Evolutionary conservation across 305 asterid genomes (phyloP), one percentile per base, ranked within the genome.

Genomic region (Solanum hybrid): DNA sequence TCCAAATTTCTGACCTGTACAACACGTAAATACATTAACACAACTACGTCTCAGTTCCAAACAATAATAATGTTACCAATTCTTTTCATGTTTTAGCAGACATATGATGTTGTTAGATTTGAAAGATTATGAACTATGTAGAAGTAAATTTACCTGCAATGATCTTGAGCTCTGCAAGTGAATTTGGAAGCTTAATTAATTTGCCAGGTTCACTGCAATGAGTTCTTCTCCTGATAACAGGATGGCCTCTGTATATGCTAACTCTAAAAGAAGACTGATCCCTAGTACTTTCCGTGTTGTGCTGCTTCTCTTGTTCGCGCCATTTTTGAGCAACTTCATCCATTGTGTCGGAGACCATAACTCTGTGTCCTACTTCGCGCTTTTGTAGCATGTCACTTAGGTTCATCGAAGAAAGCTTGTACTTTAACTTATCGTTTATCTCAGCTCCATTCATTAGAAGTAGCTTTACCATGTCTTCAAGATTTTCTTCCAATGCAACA

Each of bases 391-490:
- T 85, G 78, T 93, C 95, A 0, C 72, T 91, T 92, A 94, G 89
- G 76, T 93, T 92, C 6, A 64, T 88, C 0, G 94, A 75, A 15
- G 94, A 69, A 36, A 94, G 87, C 90, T 88, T 91, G 75, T 42
- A 26, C 72, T 88, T 92, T 22, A 92, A 91, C 3, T 88, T 84
- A 66, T 95, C 96, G 11, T 90, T 89, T n/a, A 93, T 93, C 45
- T 95, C 93, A n/a, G 98, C 96, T 24, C 99, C 99, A 75, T 97
- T 96, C 94, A 94, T 92, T 76, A 97, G 78, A 35, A 97, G 94
- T 71, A 95, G 93, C 73, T 93, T 93, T 88, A 95, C 94, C 95
- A 97, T 94, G 37, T 96, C 98, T 36, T 88, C 26, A 35, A 93
- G 94, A 73, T 93, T 93, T 87, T 95, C 94, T 14, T 88, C 87